phyloP scores from a whole-genome alignment of 75 land plant genomes.

The Cupressus sempervirens region DNA sequence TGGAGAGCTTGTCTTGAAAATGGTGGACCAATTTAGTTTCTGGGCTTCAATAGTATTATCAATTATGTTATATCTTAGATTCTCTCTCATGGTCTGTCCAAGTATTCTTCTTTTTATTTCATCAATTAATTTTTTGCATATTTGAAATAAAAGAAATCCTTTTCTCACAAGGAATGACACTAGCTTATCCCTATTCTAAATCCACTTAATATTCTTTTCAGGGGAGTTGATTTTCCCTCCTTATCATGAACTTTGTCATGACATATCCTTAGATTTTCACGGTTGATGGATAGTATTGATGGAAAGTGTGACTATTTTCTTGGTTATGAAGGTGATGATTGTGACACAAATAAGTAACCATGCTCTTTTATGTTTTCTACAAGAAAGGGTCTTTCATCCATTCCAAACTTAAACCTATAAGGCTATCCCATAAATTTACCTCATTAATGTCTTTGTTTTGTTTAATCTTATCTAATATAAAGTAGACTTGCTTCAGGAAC shows the following conservation, averaged over 20 bases:
- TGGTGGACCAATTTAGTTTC: constrained; percentile 84
- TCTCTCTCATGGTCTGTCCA: background rate
- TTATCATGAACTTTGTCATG: constrained; percentile 77
- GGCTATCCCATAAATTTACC: background rate
- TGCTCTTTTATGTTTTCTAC: background rate
- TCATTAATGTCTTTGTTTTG: background rate
- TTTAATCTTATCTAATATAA: background rate
- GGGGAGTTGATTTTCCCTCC: constrained; percentile 89
- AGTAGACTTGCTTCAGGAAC: constrained; percentile 39
- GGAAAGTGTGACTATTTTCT: constrained; percentile 86
- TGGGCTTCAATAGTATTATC: constrained; percentile 83
- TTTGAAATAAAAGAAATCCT: background rate
- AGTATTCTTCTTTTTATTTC: background rate
- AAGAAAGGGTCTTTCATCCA: background rate
- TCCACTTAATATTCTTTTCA: constrained; percentile 23
- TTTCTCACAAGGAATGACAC: background rate
- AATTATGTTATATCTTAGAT: background rate
- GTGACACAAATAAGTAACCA: constrained; percentile 59
- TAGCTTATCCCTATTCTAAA: background rate
- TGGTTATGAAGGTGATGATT: constrained; percentile 80
- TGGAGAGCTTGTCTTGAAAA: constrained; percentile 91
- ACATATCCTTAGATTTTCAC: constrained; percentile 24
- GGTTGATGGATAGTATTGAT: constrained; percentile 81
- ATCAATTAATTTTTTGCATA: background rate
- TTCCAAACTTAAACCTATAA: background rate